phyloP scores from a whole-genome alignment of 164 flowering plant species.

The Sextonia rubra region DNA sequence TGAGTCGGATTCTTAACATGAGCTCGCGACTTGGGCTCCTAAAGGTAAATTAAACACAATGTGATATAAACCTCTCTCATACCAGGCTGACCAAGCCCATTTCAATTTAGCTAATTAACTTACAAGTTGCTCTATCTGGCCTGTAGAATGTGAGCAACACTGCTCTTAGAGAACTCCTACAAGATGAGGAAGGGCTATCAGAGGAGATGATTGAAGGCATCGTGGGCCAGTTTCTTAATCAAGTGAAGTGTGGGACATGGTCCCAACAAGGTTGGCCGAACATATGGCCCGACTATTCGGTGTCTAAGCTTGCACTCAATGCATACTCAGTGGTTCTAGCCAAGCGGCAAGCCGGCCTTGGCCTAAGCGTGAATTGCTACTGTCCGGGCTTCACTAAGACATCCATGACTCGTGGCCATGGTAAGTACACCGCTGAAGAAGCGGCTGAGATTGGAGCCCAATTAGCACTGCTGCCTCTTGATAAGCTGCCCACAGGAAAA shows the following conservation, averaged over 20 bases:
- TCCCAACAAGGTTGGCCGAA: slow-evolving; percentile 72
- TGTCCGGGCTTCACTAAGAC: slow-evolving; percentile 93
- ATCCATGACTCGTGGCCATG: slow-evolving; percentile 68
- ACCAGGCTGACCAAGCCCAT: not conserved
- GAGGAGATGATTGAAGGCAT: slow-evolving; percentile 45
- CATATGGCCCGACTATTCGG: slow-evolving; percentile 81
- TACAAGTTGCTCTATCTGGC: no score
- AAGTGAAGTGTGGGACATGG: slow-evolving; percentile 67
- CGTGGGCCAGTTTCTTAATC: slow-evolving; percentile 37
- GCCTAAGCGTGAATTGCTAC: slow-evolving; percentile 63
- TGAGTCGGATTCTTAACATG: slow-evolving; percentile 62
- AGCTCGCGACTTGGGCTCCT: slow-evolving; percentile 76
- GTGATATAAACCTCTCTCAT: not conserved
- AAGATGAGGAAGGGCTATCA: slow-evolving; percentile 42
- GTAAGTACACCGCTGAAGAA: slow-evolving; percentile 47
- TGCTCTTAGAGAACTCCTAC: slow-evolving; percentile 28
- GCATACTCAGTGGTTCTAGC: slow-evolving; percentile 65
- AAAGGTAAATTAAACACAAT: slow-evolving; percentile 33
- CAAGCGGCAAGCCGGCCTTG: slow-evolving; percentile 22
- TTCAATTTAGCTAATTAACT: no score
- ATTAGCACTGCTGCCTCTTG: slow-evolving; percentile 50
- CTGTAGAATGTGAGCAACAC: slow-evolving; percentile 68
- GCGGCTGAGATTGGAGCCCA: slow-evolving; percentile 49
- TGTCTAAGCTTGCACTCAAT: slow-evolving; percentile 83
- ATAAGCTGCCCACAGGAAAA: slow-evolving; percentile 50